phyloP scores from a whole-genome alignment of 768 basidiomycete species.

The Podaxis sp. region DNA sequence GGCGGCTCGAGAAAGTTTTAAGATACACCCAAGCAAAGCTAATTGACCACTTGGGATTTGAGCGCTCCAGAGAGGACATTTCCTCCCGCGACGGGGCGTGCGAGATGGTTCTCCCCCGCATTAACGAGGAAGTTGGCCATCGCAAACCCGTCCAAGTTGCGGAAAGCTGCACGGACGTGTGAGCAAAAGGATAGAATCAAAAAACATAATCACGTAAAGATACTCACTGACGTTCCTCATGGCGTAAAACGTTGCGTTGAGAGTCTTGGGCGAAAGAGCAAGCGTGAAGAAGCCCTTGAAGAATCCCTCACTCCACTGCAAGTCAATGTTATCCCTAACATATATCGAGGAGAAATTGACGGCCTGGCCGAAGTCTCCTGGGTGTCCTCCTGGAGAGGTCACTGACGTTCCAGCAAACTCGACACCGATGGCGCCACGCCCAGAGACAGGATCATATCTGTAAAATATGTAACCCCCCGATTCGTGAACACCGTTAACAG shows the following conservation, averaged over 20 bases:
- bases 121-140: conserved; percentile 44
- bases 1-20: no score
- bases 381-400: neutral
- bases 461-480: neutral
- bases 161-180: conserved; percentile 27
- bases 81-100: conserved; percentile 50
- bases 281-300: neutral
- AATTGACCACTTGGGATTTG: conserved; percentile 25
- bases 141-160: conserved; percentile 45
- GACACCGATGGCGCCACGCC: conserved; percentile 51
- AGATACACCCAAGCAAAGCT: neutral
- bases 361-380: neutral
- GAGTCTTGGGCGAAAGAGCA: neutral
- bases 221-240: conserved; percentile 38
- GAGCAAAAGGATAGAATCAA: neutral
- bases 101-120: conserved; percentile 44
- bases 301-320: neutral
- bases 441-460: conserved; percentile 49
- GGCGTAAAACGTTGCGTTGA: neutral
- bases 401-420: conserved; percentile 49
- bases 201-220: neutral
- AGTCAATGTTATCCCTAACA: neutral
- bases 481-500: neutral
- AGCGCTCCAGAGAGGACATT: conserved; percentile 44
- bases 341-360: neutral